Percentiles rank a stretch among this genome's conserved stretches.
phyloP scores from a whole-genome alignment of 1,284 basidiomycete species.

The Ceratobasidium sp. region DNA sequence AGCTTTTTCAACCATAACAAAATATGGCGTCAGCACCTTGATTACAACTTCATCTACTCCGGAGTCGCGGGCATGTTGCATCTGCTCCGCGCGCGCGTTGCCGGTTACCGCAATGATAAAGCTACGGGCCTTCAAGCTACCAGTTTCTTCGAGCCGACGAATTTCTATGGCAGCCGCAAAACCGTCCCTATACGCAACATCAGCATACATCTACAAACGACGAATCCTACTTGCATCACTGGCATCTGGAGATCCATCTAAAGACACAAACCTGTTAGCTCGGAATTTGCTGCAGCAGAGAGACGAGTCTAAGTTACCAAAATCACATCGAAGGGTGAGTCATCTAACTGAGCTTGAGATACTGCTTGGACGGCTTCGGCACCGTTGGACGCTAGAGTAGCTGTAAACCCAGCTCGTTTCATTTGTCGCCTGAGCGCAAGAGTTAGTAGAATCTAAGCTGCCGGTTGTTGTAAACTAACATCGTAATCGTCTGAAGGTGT shows the following conservation, averaged over 20 bases:
- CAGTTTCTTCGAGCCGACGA: slow-evolving; percentile 47
- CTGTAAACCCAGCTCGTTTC: slow-evolving; percentile 48
- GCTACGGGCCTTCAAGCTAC: slow-evolving; percentile 46
- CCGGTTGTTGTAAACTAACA: slow-evolving; percentile 2
- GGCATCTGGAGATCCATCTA: slow-evolving; percentile 54
- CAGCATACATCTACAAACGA: not conserved
- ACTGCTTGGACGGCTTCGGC: slow-evolving; percentile 46
- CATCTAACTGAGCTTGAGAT: too few relatives aligned
- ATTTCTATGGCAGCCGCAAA: slow-evolving; percentile 50
- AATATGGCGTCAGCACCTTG: slow-evolving; percentile 6
- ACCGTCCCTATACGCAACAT: slow-evolving; percentile 44
- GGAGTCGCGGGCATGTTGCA: slow-evolving; percentile 33
- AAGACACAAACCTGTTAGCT: too few relatives aligned
- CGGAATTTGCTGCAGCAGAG: too few relatives aligned
- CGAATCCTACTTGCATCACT: slow-evolving; percentile 45
- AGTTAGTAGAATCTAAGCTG: not conserved
- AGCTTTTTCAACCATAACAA: too few relatives aligned
- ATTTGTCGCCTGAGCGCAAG: slow-evolving; percentile 47
- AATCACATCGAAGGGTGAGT: too few relatives aligned
- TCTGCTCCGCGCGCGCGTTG: slow-evolving; percentile 46
- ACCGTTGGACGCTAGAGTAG: slow-evolving; percentile 48
- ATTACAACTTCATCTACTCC: slow-evolving; percentile 42
- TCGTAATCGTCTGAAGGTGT: not conserved
- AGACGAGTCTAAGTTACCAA: too few relatives aligned
- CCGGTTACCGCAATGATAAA: slow-evolving; percentile 50